Evolutionary conservation across 2,329 filamentous ascomycete genomes (phyloP).

Genomic region (Thelonectria discophora): DNA sequence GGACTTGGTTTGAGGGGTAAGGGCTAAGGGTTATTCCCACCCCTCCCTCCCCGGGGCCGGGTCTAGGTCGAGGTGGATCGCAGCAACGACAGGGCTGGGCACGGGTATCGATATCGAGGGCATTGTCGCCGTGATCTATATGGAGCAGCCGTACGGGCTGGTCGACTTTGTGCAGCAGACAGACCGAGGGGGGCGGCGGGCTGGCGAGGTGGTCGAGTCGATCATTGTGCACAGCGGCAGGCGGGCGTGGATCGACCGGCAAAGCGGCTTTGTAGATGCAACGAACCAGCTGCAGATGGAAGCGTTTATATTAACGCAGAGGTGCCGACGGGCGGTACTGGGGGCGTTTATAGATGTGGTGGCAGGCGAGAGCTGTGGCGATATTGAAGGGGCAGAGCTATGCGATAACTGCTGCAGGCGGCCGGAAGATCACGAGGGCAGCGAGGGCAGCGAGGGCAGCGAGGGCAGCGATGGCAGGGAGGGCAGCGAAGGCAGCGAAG

Average conservation of each 20-base stretch:
- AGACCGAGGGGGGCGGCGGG: not conserved
- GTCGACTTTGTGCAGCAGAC: not conserved
- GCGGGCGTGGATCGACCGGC: not conserved
- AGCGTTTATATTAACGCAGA: not conserved
- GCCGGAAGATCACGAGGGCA: too few species aligned
- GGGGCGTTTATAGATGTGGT: not conserved
- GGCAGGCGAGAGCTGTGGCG: not conserved
- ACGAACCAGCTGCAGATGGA: not conserved
- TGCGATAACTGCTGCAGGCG: too few species aligned
- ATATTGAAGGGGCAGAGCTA: not conserved
- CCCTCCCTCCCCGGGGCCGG: too few species aligned
- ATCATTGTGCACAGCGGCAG: not conserved
- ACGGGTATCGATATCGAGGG: not conserved
- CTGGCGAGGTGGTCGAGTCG: not conserved
- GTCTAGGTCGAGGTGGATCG: too few species aligned
- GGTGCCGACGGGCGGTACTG: not conserved
- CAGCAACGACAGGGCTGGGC: not conserved
- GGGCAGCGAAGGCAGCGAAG: too few species aligned
- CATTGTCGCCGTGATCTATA: not conserved
- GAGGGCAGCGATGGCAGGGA: too few species aligned
- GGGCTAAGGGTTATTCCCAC: too few species aligned
- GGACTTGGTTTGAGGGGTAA: too few species aligned
- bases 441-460: too few species aligned
- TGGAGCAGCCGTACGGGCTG: not conserved
- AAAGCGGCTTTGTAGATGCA: not conserved